Base-by-base conservation (phyloP, 148 eudicot genomes). In the Linanthus parryae region DNA sequence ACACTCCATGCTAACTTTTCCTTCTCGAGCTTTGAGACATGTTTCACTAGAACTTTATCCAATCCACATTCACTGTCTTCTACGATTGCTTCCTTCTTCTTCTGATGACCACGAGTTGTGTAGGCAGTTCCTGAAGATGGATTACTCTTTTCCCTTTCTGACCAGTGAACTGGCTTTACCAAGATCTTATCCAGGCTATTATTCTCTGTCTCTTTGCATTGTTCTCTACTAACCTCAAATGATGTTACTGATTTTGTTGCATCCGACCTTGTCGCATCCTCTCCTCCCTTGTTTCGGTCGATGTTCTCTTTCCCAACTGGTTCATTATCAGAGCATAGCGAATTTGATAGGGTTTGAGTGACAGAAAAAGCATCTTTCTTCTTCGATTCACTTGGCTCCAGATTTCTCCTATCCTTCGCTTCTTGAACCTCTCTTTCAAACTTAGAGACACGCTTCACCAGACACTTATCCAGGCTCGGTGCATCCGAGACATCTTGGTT, bases 381-480 rank as follows among this genome's bases (percentile, higher is more conserved):
- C 23, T 34, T 20, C 18, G 11, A 55, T 52, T 47, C 61, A 39
- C n/a, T 26, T 13, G 24, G 42, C n/a, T 56, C 64, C 25, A 45
- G 41, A 8, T 48, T 53, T 64, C 64, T 77, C 45, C 53, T 61
- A 53, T 66, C 66, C 62, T 63, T 81, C 31, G 92, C 86, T 69
- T 84, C 96, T 47, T 69, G 72, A 52, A 88, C 84, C 58, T 61
- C 96, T 40, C 73, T 70, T 74, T 88, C 96, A 6, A 88, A 89
- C 50, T 72, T 76, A 2, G 94, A 62, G 33, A 88, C 67, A 57
- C 66, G 88, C 54, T 63, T 88, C 23, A 87, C 88, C 73, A 87
- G 40, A 59, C 37, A 58, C 72, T 78, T 60, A 51, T 83, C 97
- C 42, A 91, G 64, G 61, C 96, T 84, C 3, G 84, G 92, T 63